These are phyloP conservation scores for Rasamsonia emersonii DNA, from an alignment of 2,329 filamentous ascomycete genomes.

Conservation along the genomic window DNA sequence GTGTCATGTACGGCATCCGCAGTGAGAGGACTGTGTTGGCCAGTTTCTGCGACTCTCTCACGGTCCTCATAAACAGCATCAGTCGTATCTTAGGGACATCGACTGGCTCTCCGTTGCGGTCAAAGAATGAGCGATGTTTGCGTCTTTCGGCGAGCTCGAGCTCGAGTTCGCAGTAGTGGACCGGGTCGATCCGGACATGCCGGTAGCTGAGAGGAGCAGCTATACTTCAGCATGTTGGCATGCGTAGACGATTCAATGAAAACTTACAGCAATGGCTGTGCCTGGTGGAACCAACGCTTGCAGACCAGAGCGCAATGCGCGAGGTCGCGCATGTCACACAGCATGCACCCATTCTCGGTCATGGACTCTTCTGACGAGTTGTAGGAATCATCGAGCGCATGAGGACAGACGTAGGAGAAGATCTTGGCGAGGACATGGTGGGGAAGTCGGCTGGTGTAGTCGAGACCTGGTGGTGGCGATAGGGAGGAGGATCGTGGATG, in stretches of 20 bases:
- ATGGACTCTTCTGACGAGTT: slow-evolving; percentile 75
- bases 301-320: slow-evolving; percentile 69
- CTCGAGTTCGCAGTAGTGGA: slow-evolving; percentile 90
- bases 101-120: slow-evolving; percentile 69
- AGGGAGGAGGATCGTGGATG: too few species aligned
- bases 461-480: slow-evolving; percentile 9
- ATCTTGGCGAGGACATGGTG: slow-evolving; percentile 64
- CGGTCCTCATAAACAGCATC: slow-evolving; percentile 68
- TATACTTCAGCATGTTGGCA: too few species aligned
- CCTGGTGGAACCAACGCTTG: slow-evolving; percentile 59
- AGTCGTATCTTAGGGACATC: slow-evolving; percentile 71
- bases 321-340: slow-evolving; percentile 85
- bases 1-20: slow-evolving; percentile 90
- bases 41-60: slow-evolving; percentile 66
- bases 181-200: slow-evolving; percentile 84
- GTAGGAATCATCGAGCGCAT: slow-evolving; percentile 67
- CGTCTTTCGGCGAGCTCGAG: slow-evolving; percentile 70
- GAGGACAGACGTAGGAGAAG: slow-evolving; percentile 75
- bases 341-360: slow-evolving; percentile 74
- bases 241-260: slow-evolving; percentile 3
- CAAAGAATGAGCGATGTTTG: slow-evolving; percentile 62
- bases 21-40: slow-evolving; percentile 66
- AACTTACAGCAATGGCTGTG: slow-evolving; percentile 55
- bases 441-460: slow-evolving; percentile 50
- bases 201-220: slow-evolving; percentile 56